phyloP scores from a whole-genome alignment of 495 filamentous ascomycete genomes.

The Penicillium daleae region DNA sequence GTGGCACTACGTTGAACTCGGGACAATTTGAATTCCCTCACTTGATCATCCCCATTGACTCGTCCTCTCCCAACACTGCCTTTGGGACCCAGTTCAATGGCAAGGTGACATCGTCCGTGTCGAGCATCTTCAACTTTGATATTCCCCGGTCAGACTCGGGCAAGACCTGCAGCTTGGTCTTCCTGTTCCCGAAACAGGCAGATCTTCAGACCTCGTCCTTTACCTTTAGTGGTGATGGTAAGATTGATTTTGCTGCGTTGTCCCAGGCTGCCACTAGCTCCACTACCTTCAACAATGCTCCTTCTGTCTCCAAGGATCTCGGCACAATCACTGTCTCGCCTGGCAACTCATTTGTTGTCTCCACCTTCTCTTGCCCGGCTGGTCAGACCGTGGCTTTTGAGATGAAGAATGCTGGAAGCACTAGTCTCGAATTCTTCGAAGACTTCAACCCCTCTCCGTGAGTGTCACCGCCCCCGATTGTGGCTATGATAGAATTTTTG shows the following conservation, averaged over 20 bases:
- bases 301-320: slow-evolving; percentile 49
- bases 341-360: slow-evolving; percentile 59
- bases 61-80: slow-evolving; percentile 51
- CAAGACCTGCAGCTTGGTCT: slow-evolving; percentile 66
- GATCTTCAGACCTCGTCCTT: slow-evolving; percentile 59
- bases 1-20: slow-evolving; percentile 51
- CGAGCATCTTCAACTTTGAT: slow-evolving; percentile 72
- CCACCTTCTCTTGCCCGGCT: slow-evolving; percentile 58
- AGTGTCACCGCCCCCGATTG: slow-evolving; percentile 13
- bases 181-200: slow-evolving; percentile 61
- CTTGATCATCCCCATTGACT: slow-evolving; percentile 68
- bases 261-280: slow-evolving; percentile 33
- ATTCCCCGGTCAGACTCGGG: slow-evolving; percentile 55
- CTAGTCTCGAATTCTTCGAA: slow-evolving; percentile 63
- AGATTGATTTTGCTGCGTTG: slow-evolving; percentile 55
- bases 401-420: slow-evolving; percentile 54
- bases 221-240: slow-evolving; percentile 59
- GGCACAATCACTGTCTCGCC: slow-evolving; percentile 53
- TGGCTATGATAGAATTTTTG: not conserved
- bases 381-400: slow-evolving; percentile 54
- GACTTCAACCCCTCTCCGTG: slow-evolving; percentile 61
- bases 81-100: slow-evolving; percentile 59
- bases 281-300: slow-evolving; percentile 57
- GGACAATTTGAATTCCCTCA: slow-evolving; percentile 64
- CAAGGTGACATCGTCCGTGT: slow-evolving; percentile 55